Evolutionary conservation across 2,329 filamentous ascomycete species (phyloP).

Genomic region (Verticillium isaacii): DNA sequence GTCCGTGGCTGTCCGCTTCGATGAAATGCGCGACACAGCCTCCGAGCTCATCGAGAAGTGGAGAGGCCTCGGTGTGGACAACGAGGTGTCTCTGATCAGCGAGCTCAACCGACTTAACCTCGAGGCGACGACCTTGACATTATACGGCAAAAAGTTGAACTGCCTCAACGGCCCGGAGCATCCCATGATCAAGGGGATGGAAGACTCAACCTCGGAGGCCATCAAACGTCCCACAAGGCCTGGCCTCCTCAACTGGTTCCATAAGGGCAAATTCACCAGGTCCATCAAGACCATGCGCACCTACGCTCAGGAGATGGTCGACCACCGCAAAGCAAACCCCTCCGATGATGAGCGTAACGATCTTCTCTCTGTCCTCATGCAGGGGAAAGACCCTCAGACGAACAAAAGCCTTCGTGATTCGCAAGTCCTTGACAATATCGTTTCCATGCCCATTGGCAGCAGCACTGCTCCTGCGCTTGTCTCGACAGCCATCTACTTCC

Average conservation of each 20-base stretch:
- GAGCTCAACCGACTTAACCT: constrained; percentile 51
- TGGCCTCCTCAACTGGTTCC: constrained; percentile 46
- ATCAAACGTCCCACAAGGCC: constrained; percentile 50
- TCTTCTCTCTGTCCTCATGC: constrained; percentile 55
- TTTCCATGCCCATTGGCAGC: constrained; percentile 59
- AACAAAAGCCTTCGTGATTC: constrained; percentile 52
- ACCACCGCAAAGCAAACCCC: constrained; percentile 48
- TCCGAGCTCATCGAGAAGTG: constrained; percentile 46
- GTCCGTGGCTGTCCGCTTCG: constrained; percentile 30
- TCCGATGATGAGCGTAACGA: constrained; percentile 54
- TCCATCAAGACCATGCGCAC: constrained; percentile 49
- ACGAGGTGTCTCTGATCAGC: constrained; percentile 37
- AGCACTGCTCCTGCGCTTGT: constrained; percentile 43
- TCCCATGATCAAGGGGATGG: constrained; percentile 48
- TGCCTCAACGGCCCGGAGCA: constrained; percentile 40
- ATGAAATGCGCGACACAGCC: constrained; percentile 43
- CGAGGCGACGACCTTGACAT: constrained; percentile 42
- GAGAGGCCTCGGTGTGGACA: constrained; percentile 30
- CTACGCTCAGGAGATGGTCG: constrained; percentile 52
- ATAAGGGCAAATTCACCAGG: constrained; percentile 47
- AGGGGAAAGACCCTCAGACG: constrained; percentile 56
- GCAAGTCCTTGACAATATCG: constrained; percentile 63
- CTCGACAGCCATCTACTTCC: constrained; percentile 41
- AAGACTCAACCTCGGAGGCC: constrained; percentile 49
- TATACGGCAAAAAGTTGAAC: constrained; percentile 47